phyloP scores from a whole-genome alignment of 2,329 filamentous ascomycete genomes.

The Sphaerulina musiva region DNA sequence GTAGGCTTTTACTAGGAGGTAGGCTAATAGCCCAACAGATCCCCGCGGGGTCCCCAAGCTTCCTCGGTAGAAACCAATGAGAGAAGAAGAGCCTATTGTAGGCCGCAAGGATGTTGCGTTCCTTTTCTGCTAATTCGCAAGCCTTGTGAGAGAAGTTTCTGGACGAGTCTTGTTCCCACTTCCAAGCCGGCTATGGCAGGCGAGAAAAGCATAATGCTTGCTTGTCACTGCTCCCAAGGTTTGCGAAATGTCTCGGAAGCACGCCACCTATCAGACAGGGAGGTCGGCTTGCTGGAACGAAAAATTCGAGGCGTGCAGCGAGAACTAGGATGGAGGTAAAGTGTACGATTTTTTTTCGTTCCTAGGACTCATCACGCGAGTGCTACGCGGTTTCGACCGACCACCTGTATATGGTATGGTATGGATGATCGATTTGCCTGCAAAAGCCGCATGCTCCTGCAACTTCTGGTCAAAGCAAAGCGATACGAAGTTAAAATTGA shows the following conservation, averaged over 20 bases:
- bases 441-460: neutral
- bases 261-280: neutral
- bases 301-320: neutral
- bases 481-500: neutral
- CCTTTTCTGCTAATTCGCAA: neutral
- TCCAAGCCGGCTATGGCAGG: constrained; percentile 4
- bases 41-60: neutral
- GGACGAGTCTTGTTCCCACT: neutral
- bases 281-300: neutral
- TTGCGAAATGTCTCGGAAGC: neutral
- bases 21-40: no score
- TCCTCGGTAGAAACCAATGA: neutral
- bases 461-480: neutral
- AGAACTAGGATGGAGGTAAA: neutral
- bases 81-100: neutral
- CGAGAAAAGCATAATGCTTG: neutral
- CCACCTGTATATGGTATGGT: neutral
- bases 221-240: constrained; percentile 6
- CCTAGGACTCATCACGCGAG: neutral
- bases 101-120: neutral
- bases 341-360: constrained; percentile 4
- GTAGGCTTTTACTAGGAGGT: no score
- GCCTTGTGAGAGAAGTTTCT: neutral
- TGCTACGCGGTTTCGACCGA: neutral
- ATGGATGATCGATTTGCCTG: neutral